Evolutionary conservation across 2,329 filamentous ascomycete genomes (phyloP), one percentile per base, ranked within the genome.

Genomic region (Scedosporium boydii): DNA sequence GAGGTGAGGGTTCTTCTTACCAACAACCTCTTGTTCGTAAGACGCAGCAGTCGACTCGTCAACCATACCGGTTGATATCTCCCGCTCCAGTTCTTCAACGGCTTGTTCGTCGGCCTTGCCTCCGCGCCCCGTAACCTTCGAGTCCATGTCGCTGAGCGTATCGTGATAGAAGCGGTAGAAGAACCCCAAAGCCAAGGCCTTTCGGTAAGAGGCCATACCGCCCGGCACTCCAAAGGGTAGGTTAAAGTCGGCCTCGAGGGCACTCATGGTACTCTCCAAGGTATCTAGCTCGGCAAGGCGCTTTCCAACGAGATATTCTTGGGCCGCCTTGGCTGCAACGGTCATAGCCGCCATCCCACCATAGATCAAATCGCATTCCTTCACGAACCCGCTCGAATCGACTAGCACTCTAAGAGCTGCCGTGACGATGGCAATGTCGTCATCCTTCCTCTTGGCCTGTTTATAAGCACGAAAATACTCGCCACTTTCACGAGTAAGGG

Each of bases 121-220:
- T 21, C 48, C 48, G 18, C 51, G 41, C 7, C 21, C 62, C 23
- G 74, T 70, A 9, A n/a, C 29, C 7, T 26, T 18, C 2, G 72
- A 80, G 21, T 81, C 77, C 0, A 96, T 72, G 29, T 82, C 81
- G 0, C 84, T 81, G 51, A 97, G 79, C 0, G 93, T 83, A 65
- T 98, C 93, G 69, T 98, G 90, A 71, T 96, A 98, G 75, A 97
- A 99, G 46, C 92, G 87, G 75, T 98, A 98, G 76, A 98, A 98
- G 80, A 99, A 96, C 2, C 93, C 88, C 60, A 98, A 79, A 0
- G 95, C 93, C 7, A 99, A 78, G 0, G 92, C 90, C 72, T 95
- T 96, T 29, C 95, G 82, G 71, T 98, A 99, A 1, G 92, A 96
- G 0, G 95, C 93, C 95, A 99, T 99, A 44, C 95, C 95, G 67